Base-by-base conservation (phyloP, 2,329 filamentous ascomycete genomes). In the Diaporthe australafricana region DNA sequence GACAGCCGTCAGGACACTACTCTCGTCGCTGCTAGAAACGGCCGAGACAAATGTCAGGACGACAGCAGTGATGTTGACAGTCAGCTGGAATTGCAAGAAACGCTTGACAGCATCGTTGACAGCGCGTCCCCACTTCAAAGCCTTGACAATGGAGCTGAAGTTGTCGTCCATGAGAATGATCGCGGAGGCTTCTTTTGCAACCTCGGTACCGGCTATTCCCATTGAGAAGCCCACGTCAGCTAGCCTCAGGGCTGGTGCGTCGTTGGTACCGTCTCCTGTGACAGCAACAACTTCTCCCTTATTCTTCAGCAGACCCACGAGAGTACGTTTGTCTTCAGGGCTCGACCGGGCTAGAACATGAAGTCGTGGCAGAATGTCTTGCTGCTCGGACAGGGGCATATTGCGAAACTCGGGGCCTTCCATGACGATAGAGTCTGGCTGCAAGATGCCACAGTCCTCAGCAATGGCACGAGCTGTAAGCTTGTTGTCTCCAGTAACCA, bases 21-120 rank as follows among this genome's bases (percentile, higher is more conserved):
- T 81, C 80, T 96, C 92, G 2, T 90, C 83, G 0, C 80, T 79
- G 80, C 88, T 95, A 38, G 92, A 90, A 12, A 97, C 93, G 40
- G 95, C 93, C 16, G 94, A 95, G 72, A 98, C 91, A 78, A 98
- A 98, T 0, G 95, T 96, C 69, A 98, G 87, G 22, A 93, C 82
- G 56, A 98, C 95, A 47, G 95, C 95, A 11, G 95, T 98, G 75
- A 98, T 91, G 86, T 98, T 98, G 83, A 98, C 95, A 0, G 92
- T 94, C 74, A 95, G 88, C 84, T 94, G 92, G 79, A 93, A 93
- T 80, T 93, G 90, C 66, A 94, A 84, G 81, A 94, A 94, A 74
- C 92, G 91, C 84, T 94, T 93, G 77, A 94, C 92, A 1, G 92
- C 91, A 78, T 94, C 92, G 77, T 94, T 94, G 76, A 94, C 92